These are phyloP conservation scores for Karstenula rhodostoma DNA, from an alignment of 2,329 filamentous ascomycete species.

Conservation along the genomic window DNA sequence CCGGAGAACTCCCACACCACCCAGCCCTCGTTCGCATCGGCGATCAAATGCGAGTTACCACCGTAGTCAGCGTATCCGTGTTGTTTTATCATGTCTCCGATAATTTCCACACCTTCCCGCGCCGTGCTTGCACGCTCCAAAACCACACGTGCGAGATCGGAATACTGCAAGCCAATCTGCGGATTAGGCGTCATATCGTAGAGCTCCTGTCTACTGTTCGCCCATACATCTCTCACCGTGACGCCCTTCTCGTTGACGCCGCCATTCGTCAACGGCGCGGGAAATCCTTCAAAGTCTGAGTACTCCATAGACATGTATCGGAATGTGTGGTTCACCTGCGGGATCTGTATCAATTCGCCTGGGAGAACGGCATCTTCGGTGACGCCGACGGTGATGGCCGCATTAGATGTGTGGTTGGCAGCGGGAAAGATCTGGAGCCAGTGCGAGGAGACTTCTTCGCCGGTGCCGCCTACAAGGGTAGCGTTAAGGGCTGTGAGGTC, in stretches of 20 bases:
- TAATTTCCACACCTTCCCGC: conserved; percentile 54
- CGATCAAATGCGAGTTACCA: conserved; percentile 55
- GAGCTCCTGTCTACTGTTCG: conserved; percentile 50
- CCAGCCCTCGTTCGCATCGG: conserved; percentile 49
- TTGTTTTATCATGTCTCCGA: conserved; percentile 50
- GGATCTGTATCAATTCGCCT: conserved; percentile 44
- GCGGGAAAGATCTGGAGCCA: conserved; percentile 58
- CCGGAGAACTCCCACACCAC: conserved; percentile 48
- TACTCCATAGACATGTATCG: conserved; percentile 51
- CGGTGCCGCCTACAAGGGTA: conserved; percentile 57
- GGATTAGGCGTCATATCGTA: conserved; percentile 53
- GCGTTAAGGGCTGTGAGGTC: conserved; percentile 54
- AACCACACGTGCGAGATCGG: conserved; percentile 52
- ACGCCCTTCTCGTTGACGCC: conserved; percentile 55
- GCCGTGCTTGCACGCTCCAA: conserved; percentile 53
- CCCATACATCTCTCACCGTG: conserved; percentile 54
- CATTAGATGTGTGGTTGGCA: conserved; percentile 51
- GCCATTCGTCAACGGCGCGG: conserved; percentile 55
- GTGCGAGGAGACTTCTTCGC: conserved; percentile 58
- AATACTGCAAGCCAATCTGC: conserved; percentile 54
- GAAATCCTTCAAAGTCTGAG: conserved; percentile 53
- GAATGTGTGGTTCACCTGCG: conserved; percentile 44
- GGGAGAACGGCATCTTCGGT: conserved; percentile 51
- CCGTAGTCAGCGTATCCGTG: conserved; percentile 55
- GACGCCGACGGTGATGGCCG: conserved; percentile 55